A percentile compares a stretch with the other conserved stretches of the same genome.
Conservation (phyloP, 768 basidiomycete genomes). For the Rhizopogon sp. region DNA sequence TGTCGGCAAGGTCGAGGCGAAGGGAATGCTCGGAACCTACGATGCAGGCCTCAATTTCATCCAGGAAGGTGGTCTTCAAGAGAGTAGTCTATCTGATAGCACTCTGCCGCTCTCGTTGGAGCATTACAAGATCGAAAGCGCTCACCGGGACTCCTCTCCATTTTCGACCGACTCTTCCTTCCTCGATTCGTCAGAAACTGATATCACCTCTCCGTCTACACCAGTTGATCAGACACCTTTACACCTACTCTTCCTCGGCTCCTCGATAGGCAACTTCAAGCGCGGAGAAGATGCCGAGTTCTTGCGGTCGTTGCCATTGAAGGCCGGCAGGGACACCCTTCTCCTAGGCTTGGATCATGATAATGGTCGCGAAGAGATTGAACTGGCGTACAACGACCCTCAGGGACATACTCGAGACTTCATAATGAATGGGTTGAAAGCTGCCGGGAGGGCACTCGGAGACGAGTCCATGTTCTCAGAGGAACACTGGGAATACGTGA, state of each 20-base stretch:
- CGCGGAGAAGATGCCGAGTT: constrained; percentile 68
- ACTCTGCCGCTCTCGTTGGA: constrained; percentile 1
- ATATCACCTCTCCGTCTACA: constrained; percentile 34
- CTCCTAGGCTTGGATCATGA: constrained; percentile 90
- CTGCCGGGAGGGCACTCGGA: constrained; percentile 65
- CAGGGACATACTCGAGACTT: constrained; percentile 69
- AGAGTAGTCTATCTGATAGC: constrained; percentile 4
- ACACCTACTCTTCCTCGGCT: constrained; percentile 89
- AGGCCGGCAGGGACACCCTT: constrained; percentile 76
- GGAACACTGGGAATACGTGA: constrained; percentile 72
- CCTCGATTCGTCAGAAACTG: constrained; percentile 1
- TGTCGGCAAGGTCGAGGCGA: constrained; percentile 67
- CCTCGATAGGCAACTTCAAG: constrained; percentile 86
- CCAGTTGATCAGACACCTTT: constrained; percentile 48
- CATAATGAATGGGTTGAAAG: constrained; percentile 81
- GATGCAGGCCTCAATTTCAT: constrained; percentile 84
- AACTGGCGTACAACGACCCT: constrained; percentile 82
- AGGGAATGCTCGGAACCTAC: constrained; percentile 90
- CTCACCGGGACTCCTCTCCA: constrained; percentile 31
- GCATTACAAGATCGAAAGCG: constrained; percentile 9
- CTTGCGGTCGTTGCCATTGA: constrained; percentile 73
- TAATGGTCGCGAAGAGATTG: constrained; percentile 64
- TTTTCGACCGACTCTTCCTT: constrained; percentile 29
- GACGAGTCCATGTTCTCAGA: constrained; percentile 59
- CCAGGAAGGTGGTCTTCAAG: constrained; percentile 32